Percentiles rank a stretch among this genome's conserved stretches.
These are phyloP conservation scores for Phaeosphaeriaceae sp. DNA, from an alignment of 2,329 filamentous ascomycete genomes.

Conservation along the genomic window DNA sequence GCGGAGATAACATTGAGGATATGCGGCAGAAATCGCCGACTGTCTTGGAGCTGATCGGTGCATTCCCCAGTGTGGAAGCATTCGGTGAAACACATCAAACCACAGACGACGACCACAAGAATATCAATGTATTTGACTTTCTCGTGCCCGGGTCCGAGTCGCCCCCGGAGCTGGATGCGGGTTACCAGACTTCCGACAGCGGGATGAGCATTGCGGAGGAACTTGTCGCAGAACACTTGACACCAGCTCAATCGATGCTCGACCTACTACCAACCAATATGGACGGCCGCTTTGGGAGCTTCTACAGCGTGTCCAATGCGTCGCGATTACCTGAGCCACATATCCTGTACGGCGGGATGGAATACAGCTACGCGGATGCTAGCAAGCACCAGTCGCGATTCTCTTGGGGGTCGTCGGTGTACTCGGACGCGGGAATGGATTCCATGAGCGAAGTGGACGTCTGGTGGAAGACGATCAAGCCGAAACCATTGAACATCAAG, in stretches of 20 bases:
- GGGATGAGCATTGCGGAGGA: slow-evolving; percentile 1
- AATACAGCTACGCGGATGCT: not conserved
- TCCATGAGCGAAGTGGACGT: not conserved
- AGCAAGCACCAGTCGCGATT: slow-evolving; percentile 1
- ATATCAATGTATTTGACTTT: not conserved
- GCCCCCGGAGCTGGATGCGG: not conserved
- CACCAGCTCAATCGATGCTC: slow-evolving; percentile 1
- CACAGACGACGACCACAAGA: not conserved
- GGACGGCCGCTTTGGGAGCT: slow-evolving; percentile 3
- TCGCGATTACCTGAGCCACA: not conserved
- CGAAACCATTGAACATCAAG: not conserved
- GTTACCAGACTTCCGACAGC: slow-evolving; percentile 2
- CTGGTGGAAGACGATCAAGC: slow-evolving; percentile 4
- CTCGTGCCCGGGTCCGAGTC: not conserved
- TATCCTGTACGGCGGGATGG: not conserved
- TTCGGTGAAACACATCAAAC: not conserved
- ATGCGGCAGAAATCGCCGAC: not conserved
- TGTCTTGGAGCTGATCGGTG: not conserved
- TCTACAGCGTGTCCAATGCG: not conserved
- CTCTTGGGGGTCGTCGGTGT: slow-evolving; percentile 6
- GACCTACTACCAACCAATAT: not conserved
- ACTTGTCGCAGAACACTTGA: not conserved
- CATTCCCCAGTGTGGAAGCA: not conserved
- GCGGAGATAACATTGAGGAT: not conserved
- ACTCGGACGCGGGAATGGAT: not conserved